Conservation (phyloP, 2,329 filamentous ascomycete species). For the Diaporthe australafricana region DNA sequence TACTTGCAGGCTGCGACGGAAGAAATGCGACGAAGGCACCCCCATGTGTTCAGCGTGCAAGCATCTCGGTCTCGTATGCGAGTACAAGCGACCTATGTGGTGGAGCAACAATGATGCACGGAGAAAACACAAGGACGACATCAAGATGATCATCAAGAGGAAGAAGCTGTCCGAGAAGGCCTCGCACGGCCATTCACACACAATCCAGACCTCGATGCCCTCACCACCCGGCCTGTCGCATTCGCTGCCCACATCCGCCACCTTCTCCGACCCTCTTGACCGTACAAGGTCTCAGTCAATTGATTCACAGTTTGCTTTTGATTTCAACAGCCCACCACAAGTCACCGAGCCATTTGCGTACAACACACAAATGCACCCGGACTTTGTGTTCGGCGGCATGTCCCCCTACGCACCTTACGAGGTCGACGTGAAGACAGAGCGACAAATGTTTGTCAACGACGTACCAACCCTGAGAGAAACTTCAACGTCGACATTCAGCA, state of each 20-base stretch:
- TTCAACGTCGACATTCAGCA: conserved; percentile 91
- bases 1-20: conserved; percentile 74
- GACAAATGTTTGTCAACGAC: conserved; percentile 93
- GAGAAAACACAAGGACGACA: conserved; percentile 88
- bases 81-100: conserved; percentile 97
- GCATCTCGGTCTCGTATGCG: conserved; percentile 85
- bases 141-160: conserved; percentile 97
- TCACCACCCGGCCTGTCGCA: conserved; percentile 84
- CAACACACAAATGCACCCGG: conserved; percentile 70
- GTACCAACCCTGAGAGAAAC: conserved; percentile 87
- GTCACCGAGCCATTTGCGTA: conserved; percentile 70
- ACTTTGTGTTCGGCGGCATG: conserved; percentile 69
- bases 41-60: conserved; percentile 75
- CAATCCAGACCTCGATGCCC: conserved; percentile 66
- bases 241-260: conserved; percentile 84
- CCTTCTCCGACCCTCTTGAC: conserved; percentile 79
- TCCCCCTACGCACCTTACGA: conserved; percentile 77
- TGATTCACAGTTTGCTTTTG: conserved; percentile 84
- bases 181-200: conserved; percentile 53
- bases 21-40: conserved; percentile 76
- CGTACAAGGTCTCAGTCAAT: conserved; percentile 81
- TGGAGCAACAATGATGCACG: conserved; percentile 94
- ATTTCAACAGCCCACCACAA: conserved; percentile 73
- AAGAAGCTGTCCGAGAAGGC: conserved; percentile 95
- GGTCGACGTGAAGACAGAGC: conserved; percentile 94